Base-by-base conservation (phyloP, 805 yeast genomes). In the Cyberlindnera mississippiensis region DNA sequence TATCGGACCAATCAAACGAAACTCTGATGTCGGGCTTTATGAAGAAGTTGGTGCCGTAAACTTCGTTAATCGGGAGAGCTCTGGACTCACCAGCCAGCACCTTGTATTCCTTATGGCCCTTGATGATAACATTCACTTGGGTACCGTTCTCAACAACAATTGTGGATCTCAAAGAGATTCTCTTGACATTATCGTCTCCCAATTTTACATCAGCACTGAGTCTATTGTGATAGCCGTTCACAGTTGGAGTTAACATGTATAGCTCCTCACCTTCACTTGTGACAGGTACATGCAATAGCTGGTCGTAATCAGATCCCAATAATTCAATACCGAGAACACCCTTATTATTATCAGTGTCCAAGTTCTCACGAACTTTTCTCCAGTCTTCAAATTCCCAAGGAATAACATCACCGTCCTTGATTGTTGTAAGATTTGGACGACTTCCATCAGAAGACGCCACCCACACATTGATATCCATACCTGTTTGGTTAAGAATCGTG, bases 341-440 rank as follows among this genome's bases (percentile, higher is more conserved):
- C n/a, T 69, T 70, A 15, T 73, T 76, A 32, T 73, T 77, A 41
- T 83, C 83, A 4, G 83, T 76, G 46, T 77, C 81, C 42, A 90
- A 66, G 41, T 80, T 78, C 56, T 91, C 96, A 61, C 99, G 80
- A 18, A 89, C 75, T 24, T 73, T 72, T 47, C 86, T 72, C 97
- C 98, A 93, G 57, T 91, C 96, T 55, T 90, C 96, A 67, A 95
- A 95, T 31, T 89, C 80, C 97, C 98, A 93, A 1, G 86, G 83
- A 4, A 76, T 59, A 4, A 63, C 61, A 5, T 75, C 77, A 2
- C 75, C 75, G 38, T 78, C 69, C 30, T 66, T 61, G 13, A 85
- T 56, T 0, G 53, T 29, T 0, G 72, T 67, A 13, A 62, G 26
- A 2, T 51, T 53, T 9, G 45, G 39, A 12, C 48, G 51, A 20